A percentile compares a stretch with the other conserved stretches of the same genome.
phyloP scores from a whole-genome alignment of 139 green algal genomes.

The Chlorella sp. region DNA sequence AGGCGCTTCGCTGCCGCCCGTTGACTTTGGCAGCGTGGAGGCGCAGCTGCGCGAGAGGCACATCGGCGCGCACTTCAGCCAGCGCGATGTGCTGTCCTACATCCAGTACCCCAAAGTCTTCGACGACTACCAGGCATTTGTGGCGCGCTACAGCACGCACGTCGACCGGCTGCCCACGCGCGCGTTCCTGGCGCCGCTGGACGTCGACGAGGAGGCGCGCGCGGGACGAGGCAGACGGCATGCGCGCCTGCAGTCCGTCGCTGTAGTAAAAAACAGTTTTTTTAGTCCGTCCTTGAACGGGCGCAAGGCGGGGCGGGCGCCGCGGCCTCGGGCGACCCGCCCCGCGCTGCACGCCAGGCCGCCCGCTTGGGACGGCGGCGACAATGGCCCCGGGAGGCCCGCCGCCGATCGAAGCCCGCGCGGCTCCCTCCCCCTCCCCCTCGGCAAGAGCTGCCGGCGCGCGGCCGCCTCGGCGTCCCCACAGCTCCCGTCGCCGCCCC shows the following conservation, averaged over 20 bases:
- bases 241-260: no score
- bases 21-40: neutral
- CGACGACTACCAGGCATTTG: slow-evolving; percentile 72
- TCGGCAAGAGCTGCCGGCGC: no score
- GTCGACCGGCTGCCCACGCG: slow-evolving; percentile 84
- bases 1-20: neutral
- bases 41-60: slow-evolving; percentile 59
- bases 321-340: no score
- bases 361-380: no score
- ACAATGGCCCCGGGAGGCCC: no score
- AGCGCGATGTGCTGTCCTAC: slow-evolving; percentile 79
- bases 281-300: no score
- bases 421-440: neutral
- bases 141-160: slow-evolving; percentile 64
- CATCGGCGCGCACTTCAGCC: slow-evolving; percentile 50
- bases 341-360: no score
- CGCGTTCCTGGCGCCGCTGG: slow-evolving; percentile 83
- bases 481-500: no score
- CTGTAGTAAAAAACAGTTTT: no score
- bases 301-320: no score
- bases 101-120: slow-evolving; percentile 92
- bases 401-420: no score
- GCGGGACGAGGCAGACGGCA: neutral
- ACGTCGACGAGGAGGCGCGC: slow-evolving; percentile 48
- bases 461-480: no score